Base-by-base conservation (phyloP, 2,329 filamentous ascomycete species). In the Exophiala sp. region DNA sequence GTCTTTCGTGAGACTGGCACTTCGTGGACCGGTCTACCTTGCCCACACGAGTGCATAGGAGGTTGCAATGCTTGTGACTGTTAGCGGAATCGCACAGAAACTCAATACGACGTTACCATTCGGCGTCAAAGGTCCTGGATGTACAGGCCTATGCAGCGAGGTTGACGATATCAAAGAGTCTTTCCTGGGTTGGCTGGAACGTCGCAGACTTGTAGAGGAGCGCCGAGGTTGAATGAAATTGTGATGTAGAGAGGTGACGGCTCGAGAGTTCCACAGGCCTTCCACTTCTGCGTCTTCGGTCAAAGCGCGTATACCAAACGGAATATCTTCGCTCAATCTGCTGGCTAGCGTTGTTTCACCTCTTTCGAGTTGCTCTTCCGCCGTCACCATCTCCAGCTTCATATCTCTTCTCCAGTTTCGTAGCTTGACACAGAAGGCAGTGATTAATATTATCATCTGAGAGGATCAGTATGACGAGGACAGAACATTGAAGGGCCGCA, bases 231-330 rank as follows among this genome's bases (percentile, higher is more conserved):
- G 38, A 10, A 35, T 14, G 21, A 42, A 24, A 29, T 57, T 20
- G 29, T 36, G 32, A 14, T 62, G 59, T 21, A 62, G 51, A 36
- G 68, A 70, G 50, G 68, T 70, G 48, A 65, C 71, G 21, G 76
- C 75, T 47, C 75, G 74, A 20, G 83, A 85, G 46, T 88, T 83
- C 85, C 87, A 90, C 47, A 96, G 91, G 3, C 90, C 91, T 60
- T 95, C 89, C 6, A 95, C 82, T 66, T 92, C 82, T 40, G 95
- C 77, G 5, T 91, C 91, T 62, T 82, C 87, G 68, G 96, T 86
- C 43, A 96, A 82, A 5, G 91, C 91, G 62, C 88, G 84, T 49
- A 94, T 83, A 16, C 92, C 91, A 65, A 96, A 96, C 0, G 90
- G 91, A 34, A 95, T 82, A 8, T 89, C 85, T 47, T 82, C 76